These are phyloP conservation scores for Monosporascus sp. DNA, from an alignment of 2,329 filamentous ascomycete species.

Conservation along the genomic window DNA sequence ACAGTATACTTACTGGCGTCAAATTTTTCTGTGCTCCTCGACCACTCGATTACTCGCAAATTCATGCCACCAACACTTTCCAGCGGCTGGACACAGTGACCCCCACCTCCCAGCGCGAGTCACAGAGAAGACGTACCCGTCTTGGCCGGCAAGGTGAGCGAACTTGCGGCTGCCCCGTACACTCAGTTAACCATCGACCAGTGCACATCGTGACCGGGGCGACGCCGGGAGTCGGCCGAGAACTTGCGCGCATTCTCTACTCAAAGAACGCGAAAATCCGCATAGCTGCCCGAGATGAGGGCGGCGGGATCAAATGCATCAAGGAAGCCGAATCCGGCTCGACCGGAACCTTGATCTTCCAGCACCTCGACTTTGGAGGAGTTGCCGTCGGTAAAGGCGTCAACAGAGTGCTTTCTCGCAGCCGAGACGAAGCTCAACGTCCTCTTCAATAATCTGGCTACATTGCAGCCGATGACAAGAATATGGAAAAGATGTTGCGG, in stretches of 20 bases:
- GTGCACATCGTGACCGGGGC: background rate
- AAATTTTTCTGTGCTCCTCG: too few relatives aligned
- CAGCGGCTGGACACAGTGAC: too few relatives aligned
- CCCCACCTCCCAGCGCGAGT: too few relatives aligned
- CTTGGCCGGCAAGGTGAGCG: too few relatives aligned
- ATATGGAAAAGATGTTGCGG: background rate
- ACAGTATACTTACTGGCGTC: too few relatives aligned
- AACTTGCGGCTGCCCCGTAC: too few relatives aligned
- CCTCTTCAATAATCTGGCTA: conserved; percentile 4
- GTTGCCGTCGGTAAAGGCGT: background rate
- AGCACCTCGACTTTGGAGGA: background rate
- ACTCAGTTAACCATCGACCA: too few relatives aligned
- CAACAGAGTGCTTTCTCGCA: background rate
- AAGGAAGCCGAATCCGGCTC: background rate
- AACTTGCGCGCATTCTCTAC: background rate
- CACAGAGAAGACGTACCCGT: too few relatives aligned
- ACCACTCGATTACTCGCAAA: too few relatives aligned
- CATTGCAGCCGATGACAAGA: background rate
- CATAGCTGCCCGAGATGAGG: background rate
- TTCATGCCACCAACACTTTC: too few relatives aligned
- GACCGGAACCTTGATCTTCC: background rate
- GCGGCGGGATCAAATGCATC: background rate
- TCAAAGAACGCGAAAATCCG: background rate
- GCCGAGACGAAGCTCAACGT: conserved; percentile 1
- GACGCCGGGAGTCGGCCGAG: background rate